A percentile compares a stretch with the other conserved stretches of the same genome.
These are phyloP conservation scores for Zygotorulaspora florentina DNA, from an alignment of 805 yeast genomes.

Conservation along the genomic window DNA sequence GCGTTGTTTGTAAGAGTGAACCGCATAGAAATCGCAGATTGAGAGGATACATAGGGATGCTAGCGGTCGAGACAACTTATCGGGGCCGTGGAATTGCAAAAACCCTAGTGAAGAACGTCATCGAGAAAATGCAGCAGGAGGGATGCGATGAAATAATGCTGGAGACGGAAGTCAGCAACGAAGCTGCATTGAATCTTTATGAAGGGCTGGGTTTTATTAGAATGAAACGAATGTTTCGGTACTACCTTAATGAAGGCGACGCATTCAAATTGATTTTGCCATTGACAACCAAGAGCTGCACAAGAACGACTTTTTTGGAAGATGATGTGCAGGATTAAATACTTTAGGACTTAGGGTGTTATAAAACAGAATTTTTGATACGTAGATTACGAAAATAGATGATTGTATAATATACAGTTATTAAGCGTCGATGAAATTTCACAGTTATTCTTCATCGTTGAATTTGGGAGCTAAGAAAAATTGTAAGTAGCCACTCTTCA, in stretches of 20 bases:
- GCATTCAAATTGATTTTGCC: constrained; percentile 87
- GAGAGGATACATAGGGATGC: constrained; percentile 95
- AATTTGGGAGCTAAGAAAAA: constrained; percentile 98
- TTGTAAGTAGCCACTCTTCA: constrained; percentile 82
- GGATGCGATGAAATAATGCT: constrained; percentile 86
- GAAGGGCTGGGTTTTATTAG: constrained; percentile 74
- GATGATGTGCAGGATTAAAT: constrained; percentile 12
- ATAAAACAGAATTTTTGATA: neutral
- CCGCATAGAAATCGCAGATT: constrained; percentile 60
- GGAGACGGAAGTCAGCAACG: constrained; percentile 85
- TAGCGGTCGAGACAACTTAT: constrained; percentile 69
- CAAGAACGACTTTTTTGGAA: constrained; percentile 51
- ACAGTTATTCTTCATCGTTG: constrained; percentile 71
- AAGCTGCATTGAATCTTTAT: constrained; percentile 63
- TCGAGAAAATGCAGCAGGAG: constrained; percentile 58
- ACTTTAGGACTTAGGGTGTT: neutral
- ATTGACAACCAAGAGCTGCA: constrained; percentile 53
- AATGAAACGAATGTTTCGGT: constrained; percentile 72
- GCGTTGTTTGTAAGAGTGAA: constrained; percentile 77
- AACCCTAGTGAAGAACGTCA: constrained; percentile 55
- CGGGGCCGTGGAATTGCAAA: constrained; percentile 84
- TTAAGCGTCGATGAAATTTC: neutral
- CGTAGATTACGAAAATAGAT: neutral
- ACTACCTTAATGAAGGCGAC: constrained; percentile 89
- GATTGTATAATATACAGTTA: constrained; percentile 7